Percentiles rank a stretch among this genome's conserved stretches.
Conservation (phyloP, 2,329 filamentous ascomycete species). For the Plectosphaerella cucumerina region DNA sequence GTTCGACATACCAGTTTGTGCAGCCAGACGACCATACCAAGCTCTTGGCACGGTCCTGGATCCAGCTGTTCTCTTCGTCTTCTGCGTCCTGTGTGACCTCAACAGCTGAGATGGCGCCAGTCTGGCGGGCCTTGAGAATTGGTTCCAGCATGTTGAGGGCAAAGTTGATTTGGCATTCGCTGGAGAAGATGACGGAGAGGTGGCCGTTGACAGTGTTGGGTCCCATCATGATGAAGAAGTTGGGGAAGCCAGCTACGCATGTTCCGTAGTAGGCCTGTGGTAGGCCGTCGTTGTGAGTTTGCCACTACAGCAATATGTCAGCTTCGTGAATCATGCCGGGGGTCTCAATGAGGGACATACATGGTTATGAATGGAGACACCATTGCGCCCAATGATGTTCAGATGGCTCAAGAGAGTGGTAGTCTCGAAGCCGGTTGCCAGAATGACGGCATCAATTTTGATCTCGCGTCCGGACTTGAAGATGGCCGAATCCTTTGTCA, state of each 20-base stretch:
- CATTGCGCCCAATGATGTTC: constrained; percentile 37
- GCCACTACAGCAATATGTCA: constrained; percentile 24
- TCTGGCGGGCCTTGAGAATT: constrained; percentile 23
- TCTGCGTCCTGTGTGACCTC: background rate
- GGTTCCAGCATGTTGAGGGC: constrained; percentile 27
- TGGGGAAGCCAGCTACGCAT: constrained; percentile 40
- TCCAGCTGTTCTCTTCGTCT: constrained; percentile 25
- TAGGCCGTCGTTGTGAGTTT: constrained; percentile 25
- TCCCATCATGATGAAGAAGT: constrained; percentile 40
- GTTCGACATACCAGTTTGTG: constrained; percentile 45
- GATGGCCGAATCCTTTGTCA: background rate
- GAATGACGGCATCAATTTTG: constrained; percentile 31
- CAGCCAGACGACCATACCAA: constrained; percentile 47
- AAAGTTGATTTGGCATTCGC: constrained; percentile 49
- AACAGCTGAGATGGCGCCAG: constrained; percentile 18
- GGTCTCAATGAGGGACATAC: constrained; percentile 8
- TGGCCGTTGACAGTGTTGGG: constrained; percentile 40
- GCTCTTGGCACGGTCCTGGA: constrained; percentile 34
- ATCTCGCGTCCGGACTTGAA: constrained; percentile 8
- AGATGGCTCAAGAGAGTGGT: constrained; percentile 41
- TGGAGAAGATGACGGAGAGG: constrained; percentile 43
- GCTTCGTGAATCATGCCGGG: background rate
- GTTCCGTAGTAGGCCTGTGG: constrained; percentile 44
- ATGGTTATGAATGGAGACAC: constrained; percentile 31
- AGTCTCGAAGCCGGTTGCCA: constrained; percentile 45